phyloP scores from a whole-genome alignment of 495 filamentous ascomycete genomes.

The Viridothelium virens region DNA sequence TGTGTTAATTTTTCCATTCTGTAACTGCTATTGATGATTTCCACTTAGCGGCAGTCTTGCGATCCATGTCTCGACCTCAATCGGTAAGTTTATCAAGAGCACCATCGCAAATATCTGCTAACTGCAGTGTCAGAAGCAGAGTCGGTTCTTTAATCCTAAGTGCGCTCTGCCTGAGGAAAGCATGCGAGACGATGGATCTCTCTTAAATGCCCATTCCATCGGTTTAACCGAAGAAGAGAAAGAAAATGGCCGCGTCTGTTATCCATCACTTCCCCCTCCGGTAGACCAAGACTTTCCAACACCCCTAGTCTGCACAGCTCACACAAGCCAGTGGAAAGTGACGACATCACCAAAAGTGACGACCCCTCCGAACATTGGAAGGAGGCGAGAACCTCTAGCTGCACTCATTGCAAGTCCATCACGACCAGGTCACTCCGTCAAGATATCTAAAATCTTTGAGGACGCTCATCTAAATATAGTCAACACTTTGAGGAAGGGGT shows the following conservation, averaged over 20 bases:
- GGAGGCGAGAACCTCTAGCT: background rate
- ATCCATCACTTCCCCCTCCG: background rate
- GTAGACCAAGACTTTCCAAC: background rate
- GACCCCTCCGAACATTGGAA: background rate
- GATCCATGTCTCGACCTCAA: background rate
- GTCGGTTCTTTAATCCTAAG: background rate
- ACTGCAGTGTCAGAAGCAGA: background rate
- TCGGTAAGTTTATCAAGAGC: background rate
- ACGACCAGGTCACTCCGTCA: background rate
- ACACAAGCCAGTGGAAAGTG: background rate
- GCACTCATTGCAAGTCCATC: background rate
- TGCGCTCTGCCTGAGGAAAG: background rate
- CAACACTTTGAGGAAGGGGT: background rate
- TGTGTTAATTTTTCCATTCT: background rate
- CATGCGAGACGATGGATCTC: background rate
- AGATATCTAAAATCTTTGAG: conserved; percentile 1
- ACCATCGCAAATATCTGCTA: background rate
- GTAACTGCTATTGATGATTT: background rate
- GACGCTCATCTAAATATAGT: background rate
- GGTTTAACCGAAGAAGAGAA: background rate
- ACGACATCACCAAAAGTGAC: background rate
- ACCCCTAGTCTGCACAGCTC: background rate
- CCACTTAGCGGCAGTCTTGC: background rate
- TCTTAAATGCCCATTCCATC: background rate
- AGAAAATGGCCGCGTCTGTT: background rate